These are phyloP conservation scores for Petunia axillaris DNA, from an alignment of 257 asterid genomes.

Conservation along the genomic window DNA sequence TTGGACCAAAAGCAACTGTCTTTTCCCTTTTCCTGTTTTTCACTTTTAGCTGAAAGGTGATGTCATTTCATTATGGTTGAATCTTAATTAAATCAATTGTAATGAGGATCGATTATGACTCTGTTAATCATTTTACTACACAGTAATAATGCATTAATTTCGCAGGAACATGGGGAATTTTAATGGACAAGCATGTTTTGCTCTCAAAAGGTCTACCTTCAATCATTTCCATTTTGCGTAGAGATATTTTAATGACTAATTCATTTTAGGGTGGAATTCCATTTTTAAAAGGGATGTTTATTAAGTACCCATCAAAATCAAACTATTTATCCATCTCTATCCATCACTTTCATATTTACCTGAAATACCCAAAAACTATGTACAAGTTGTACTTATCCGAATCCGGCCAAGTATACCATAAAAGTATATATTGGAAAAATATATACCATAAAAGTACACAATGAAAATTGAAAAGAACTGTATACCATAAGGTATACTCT, in stretches of 20 bases:
- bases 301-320: no score
- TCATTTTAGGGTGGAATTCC: background rate
- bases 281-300: no score
- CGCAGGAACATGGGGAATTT: background rate
- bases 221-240: background rate
- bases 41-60: conserved; percentile 18
- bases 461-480: no score
- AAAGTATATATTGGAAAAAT: no score
- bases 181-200: background rate
- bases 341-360: no score
- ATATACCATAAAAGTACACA: no score
- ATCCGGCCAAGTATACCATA: no score
- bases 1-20: background rate
- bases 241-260: background rate
- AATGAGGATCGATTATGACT: background rate
- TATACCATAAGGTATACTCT: no score
- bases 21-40: conserved; percentile 9
- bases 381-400: no score
- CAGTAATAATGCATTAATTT: background rate
- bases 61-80: background rate
- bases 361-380: no score
- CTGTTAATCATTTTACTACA: background rate
- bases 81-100: background rate
- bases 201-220: background rate
- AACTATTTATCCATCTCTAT: no score